Percentiles rank a stretch among this genome's conserved stretches.
phyloP scores from a whole-genome alignment of 2,329 filamentous ascomycete genomes.

The Microdochium paspali region DNA sequence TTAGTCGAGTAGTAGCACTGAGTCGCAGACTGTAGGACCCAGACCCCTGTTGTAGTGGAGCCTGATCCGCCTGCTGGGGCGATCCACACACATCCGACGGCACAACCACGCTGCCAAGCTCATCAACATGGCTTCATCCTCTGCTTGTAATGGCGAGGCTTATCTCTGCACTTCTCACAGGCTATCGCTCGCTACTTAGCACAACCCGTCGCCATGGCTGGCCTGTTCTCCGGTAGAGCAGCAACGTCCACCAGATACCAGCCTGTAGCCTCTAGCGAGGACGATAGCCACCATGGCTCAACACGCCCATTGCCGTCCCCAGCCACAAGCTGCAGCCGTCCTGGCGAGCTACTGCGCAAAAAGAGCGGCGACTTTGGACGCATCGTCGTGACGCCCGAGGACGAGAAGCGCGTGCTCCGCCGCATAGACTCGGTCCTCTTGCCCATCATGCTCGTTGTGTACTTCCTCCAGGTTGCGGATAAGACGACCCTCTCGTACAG shows the following conservation, averaged over 20 bases:
- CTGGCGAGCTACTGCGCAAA: neutral
- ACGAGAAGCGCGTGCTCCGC: slow-evolving; percentile 1
- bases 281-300: neutral
- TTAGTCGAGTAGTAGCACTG: too few species aligned
- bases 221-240: neutral
- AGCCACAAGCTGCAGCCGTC: neutral
- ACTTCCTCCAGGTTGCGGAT: slow-evolving; percentile 54
- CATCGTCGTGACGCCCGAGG: slow-evolving; percentile 2
- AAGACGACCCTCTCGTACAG: slow-evolving; percentile 53
- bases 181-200: neutral
- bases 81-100: too few species aligned
- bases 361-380: neutral
- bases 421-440: slow-evolving; percentile 29
- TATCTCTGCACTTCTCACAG: neutral
- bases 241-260: neutral
- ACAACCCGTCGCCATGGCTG: neutral
- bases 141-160: too few species aligned
- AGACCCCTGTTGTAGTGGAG: too few species aligned
- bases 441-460: slow-evolving; percentile 44
- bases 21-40: too few species aligned
- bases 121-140: too few species aligned
- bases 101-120: too few species aligned
- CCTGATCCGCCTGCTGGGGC: too few species aligned
- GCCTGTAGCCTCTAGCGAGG: neutral
- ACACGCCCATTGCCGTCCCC: neutral